Evolutionary conservation across 2,329 filamentous ascomycete genomes (phyloP), one percentile per base, ranked within the genome.

Genomic region (Achaetomium macrosporum): DNA sequence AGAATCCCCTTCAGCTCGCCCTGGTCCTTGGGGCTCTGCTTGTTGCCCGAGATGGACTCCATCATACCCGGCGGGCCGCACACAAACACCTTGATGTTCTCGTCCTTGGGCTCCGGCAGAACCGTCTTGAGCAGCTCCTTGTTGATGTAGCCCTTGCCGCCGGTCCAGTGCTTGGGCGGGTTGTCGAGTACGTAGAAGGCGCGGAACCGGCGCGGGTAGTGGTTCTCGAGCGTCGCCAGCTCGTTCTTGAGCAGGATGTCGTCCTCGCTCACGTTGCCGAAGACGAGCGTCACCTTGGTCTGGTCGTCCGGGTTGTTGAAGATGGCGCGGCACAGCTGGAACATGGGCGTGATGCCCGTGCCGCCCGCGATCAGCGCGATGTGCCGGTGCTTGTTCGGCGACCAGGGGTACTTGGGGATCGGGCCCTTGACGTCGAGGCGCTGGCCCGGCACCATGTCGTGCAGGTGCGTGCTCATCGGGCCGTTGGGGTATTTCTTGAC

Each of bases 321-420:
- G 74, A 99, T 96, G 67, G 85, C 81, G 58, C 89, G 89, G 60
- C 83, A 78, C 42, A 99, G 84, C 78, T 99, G 93, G 79, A 88
- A 97, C 92, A 97, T 96, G 62, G 93, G 93, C 11, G 93, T 93
- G 71, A 99, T 95, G 57, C 93, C 93, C 8, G 93, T 96, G 60
- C 93, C 93, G 64, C 93, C 93, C n/a, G 92, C 90, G 58, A 99
- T 81, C 60, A 92, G 77, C 37, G 82, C 85, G 64, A 95, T 83
- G 76, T 97, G 90, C 56, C 88, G 76, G 76, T 96, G 91, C 82
- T 96, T 96, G 81, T 97, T 97, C 62, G 85, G 67, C 49, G 82
- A 68, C 91, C 91, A 97, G 31, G 82, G 73, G 73, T 96, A 97
- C 74, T 99, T 99, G 65, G 90, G 88, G 37, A 99, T 83, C 2